Conservation (phyloP, 352 stramenopile genomes). For the Phytophthora crassamura region DNA sequence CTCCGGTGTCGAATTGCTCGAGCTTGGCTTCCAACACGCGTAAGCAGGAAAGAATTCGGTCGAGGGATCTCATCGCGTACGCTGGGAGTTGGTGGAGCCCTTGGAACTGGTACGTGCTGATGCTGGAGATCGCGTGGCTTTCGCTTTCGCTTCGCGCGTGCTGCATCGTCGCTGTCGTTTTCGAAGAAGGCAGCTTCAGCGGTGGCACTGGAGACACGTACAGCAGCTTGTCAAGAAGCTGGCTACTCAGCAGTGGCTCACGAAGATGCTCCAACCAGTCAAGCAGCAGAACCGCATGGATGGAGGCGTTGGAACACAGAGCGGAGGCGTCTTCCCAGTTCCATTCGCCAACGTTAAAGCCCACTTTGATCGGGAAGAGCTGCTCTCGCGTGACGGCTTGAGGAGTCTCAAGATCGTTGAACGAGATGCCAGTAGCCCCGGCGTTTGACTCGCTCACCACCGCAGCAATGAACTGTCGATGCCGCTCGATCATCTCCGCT, state of each 20-base stretch:
- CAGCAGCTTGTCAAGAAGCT: conserved; percentile 43
- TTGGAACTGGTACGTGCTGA: conserved; percentile 43
- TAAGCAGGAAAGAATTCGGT: conserved; percentile 64
- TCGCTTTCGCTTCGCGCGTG: conserved; percentile 33
- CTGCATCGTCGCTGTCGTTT: conserved; percentile 10
- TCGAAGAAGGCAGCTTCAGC: conserved; percentile 24
- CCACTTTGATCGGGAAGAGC: conserved; percentile 72
- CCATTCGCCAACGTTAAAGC: conserved; percentile 78
- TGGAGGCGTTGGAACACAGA: conserved; percentile 29
- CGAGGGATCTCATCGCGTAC: conserved; percentile 59
- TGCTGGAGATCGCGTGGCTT: conserved; percentile 17
- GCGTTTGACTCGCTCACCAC: conserved; percentile 17
- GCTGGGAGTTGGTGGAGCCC: conserved; percentile 64
- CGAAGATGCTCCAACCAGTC: conserved; percentile 84
- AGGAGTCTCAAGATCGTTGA: conserved; percentile 43
- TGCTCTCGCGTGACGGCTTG: conserved; percentile 28
- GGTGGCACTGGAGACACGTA: conserved; percentile 22
- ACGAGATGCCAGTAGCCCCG: conserved; percentile 4
- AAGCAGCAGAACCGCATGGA: conserved; percentile 62
- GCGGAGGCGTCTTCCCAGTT: conserved; percentile 59
- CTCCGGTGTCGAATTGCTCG: conserved; percentile 16
- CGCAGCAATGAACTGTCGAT: conserved; percentile 39
- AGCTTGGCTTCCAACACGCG: conserved; percentile 50
- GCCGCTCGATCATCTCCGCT: conserved; percentile 31
- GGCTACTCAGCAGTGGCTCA: conserved; percentile 54